Evolutionary conservation across 2,329 filamentous ascomycete species (phyloP).

Genomic region (Cercospora zeae-maydis): DNA sequence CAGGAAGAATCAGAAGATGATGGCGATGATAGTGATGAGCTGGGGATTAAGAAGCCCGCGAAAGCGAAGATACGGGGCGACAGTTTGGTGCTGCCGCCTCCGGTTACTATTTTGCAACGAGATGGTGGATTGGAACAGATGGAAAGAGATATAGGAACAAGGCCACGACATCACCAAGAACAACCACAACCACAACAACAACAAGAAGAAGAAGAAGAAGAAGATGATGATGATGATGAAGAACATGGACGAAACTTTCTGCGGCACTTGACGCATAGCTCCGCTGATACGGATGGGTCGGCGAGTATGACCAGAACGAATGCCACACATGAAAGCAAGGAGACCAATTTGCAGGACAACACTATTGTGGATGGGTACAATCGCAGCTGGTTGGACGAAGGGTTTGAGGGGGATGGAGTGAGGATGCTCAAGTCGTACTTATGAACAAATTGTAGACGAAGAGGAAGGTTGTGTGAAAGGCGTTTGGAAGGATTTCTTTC

Average conservation of each 20-base stretch:
- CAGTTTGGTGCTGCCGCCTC: background rate
- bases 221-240: no score
- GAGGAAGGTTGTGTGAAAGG: no score
- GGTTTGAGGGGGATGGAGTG: background rate
- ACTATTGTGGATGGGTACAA: constrained; percentile 10
- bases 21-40: background rate
- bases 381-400: constrained; percentile 10
- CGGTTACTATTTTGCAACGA: background rate
- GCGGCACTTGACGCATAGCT: background rate
- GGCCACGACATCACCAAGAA: background rate
- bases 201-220: no score
- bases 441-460: background rate
- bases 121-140: background rate
- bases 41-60: background rate
- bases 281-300: background rate
- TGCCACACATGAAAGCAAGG: background rate
- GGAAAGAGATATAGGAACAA: background rate
- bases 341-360: constrained; percentile 7
- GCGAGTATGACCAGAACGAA: background rate
- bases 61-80: background rate
- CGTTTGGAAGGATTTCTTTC: no score
- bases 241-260: background rate
- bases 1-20: background rate
- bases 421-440: background rate
- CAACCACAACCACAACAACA: no score